Evolutionary conservation across 495 filamentous ascomycete genomes (phyloP), one percentile per base, ranked within the genome.

Genomic region (Penicillium cataractarum): DNA sequence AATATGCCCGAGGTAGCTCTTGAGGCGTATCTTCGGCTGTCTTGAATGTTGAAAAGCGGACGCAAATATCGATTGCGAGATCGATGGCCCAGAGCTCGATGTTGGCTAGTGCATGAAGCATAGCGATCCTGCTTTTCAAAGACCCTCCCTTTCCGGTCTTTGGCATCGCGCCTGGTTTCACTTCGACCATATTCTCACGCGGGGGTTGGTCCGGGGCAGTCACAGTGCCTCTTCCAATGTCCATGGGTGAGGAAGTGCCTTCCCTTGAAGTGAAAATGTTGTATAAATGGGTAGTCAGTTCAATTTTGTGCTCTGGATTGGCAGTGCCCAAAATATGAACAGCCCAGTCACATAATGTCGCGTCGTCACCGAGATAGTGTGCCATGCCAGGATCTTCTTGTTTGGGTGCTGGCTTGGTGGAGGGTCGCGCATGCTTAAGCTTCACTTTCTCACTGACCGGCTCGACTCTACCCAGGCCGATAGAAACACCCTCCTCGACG

Each of bases 51-150:
- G 81, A 78, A 55, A 84, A 84, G 22, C 82, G 76, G 7, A 83
- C 75, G 54, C 81, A 82, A 57, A 84, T 83, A 63, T 84, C 82
- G 40, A 84, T 77, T n/a, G 82, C 82, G 15, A 84, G 71, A 54
- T 84, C 82, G 59, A 84, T 84, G 1, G 82, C 82, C 82, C 82
- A 84, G 12, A 78, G 73, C 63, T 84, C 82, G 37, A 84, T 83
- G 49, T 84, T 84, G 13, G 82, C 82, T 26, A 84, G 64, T 0
- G 82, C 80, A 42, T 84, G 82, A 4, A 84, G 75, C 79, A 84
- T 83, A 26, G 78, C 69, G 32, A 83, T 78, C 46, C 82, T 71
- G 56, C 80, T 83, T 64, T 79, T 84, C 35, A 80, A 44, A 8
- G 74, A 79, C 6, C 82, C 82, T 27, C 80, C 82, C 21, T 73